A percentile compares a stretch with the other conserved stretches of the same genome.
Evolutionary conservation across 257 asterid genomes (phyloP).

Genomic region (Gentiana dahurica): DNA sequence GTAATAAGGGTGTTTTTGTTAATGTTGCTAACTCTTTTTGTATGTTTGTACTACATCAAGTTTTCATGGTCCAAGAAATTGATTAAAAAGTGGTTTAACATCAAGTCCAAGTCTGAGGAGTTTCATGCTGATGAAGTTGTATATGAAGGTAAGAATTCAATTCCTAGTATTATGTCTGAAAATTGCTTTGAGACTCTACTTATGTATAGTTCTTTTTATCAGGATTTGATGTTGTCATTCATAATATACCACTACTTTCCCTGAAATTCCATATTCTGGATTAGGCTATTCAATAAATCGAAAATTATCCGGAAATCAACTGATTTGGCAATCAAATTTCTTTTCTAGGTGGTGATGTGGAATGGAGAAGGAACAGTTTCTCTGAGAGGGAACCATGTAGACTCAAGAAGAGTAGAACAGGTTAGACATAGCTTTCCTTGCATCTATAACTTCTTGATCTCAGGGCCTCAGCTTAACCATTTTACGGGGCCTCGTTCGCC

Average conservation of each 20-base stretch:
- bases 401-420: slow-evolving; percentile 70
- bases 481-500: neutral
- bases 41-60: slow-evolving; percentile 29
- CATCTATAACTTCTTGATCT: neutral
- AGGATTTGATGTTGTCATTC: too few relatives aligned
- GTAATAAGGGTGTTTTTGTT: slow-evolving; percentile 2
- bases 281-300: too few relatives aligned
- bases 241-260: too few relatives aligned
- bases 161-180: too few relatives aligned
- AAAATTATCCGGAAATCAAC: too few relatives aligned
- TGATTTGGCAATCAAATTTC: slow-evolving; percentile 8
- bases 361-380: slow-evolving; percentile 81
- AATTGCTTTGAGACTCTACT: too few relatives aligned
- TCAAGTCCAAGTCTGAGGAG: slow-evolving; percentile 71
- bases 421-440: slow-evolving; percentile 14
- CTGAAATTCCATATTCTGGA: too few relatives aligned
- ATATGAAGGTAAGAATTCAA: slow-evolving; percentile 46
- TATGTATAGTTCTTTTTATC: too few relatives aligned
- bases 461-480: too few relatives aligned
- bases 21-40: slow-evolving; percentile 28
- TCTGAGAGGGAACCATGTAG: slow-evolving; percentile 77
- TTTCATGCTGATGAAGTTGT: slow-evolving; percentile 60
- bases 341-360: slow-evolving; percentile 47
- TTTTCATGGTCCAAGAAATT: slow-evolving; percentile 93
- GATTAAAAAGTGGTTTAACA: slow-evolving; percentile 74